phyloP scores from a whole-genome alignment of 306 rosid genomes.

The Lotus japonicus region DNA sequence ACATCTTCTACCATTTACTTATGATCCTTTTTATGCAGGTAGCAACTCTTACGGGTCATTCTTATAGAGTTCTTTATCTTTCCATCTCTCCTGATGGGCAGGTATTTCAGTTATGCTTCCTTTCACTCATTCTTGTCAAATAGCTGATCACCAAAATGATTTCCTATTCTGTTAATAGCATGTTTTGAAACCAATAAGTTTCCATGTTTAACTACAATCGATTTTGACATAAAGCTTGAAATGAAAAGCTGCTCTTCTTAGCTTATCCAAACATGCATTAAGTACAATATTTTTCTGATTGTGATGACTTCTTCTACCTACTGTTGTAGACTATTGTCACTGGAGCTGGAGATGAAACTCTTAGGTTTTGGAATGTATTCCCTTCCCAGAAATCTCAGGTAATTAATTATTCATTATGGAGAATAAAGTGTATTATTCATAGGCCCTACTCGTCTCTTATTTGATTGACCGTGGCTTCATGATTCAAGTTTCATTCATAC shows the following conservation, averaged over 20 bases:
- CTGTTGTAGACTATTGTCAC: constrained; percentile 80
- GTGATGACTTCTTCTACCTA: neutral
- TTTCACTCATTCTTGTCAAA: neutral
- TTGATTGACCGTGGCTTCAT: neutral
- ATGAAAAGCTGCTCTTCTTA: no score
- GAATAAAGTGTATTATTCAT: no score
- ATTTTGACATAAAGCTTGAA: no score
- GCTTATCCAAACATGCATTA: no score
- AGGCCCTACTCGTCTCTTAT: neutral
- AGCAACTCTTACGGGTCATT: constrained; percentile 86
- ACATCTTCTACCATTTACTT: neutral
- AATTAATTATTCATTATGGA: neutral
- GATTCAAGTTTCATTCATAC: neutral
- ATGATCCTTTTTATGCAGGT: constrained; percentile 41
- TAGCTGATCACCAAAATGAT: neutral
- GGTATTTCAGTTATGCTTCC: constrained; percentile 33
- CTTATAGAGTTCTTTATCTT: constrained; percentile 79
- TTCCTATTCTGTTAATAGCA: neutral
- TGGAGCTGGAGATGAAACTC: constrained; percentile 96
- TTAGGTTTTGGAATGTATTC: constrained; percentile 85
- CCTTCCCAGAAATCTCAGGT: constrained; percentile 94
- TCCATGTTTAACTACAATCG: no score
- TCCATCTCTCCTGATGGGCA: constrained; percentile 94
- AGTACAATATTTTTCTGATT: neutral
- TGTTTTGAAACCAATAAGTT: no score